Evolutionary conservation across 2,329 filamentous ascomycete species (phyloP), one percentile per base, ranked within the genome.

Genomic region (Fusarium sp.): DNA sequence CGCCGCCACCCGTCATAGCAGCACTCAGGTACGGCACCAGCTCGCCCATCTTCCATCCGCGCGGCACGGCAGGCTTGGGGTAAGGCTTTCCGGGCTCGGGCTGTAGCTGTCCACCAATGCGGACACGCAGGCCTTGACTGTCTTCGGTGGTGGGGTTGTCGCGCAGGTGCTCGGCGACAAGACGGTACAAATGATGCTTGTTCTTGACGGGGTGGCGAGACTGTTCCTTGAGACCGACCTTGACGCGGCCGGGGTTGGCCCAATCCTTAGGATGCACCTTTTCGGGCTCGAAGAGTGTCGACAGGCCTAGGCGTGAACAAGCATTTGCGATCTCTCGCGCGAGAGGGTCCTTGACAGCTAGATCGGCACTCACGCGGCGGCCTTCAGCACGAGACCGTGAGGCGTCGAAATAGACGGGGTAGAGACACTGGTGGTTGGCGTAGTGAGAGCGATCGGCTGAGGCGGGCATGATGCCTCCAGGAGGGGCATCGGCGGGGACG

Each of bases 191-290:
- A 75, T 97, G 93, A 77, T 96, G 92, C 82, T 98, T 93, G 79
- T 85, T 88, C 77, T 88, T 90, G 56, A 97, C 77, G 12, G 60
- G 53, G 14, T 67, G 55, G 39, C 56, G 50, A 39, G 72, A 54
- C 45, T 67, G 69, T 60, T 62, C 72, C 68, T 77, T 81, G 77
- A 97, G 82, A 74, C 90, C 82, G 48, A 98, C 88, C 71, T 92
- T 89, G 66, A 98, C 92, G 60, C 96, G 86, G 5, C 96, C 96
- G 14, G 96, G 96, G 82, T 99, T 99, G 56, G 91, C 90, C 96
- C 96, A 99, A 83, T 99, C 96, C 81, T 96, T 95, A 8, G 96
- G 96, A 79, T 99, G 96, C 62, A 89, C 86, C 83, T 97, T 97
- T 76, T 91, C 91, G 2, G 94, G 93, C 81, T 99, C 96, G 77